A percentile compares a stretch with the other conserved stretches of the same genome.
Conservation (phyloP, 176 grass and related monocot species). For the Cocos nucifera region DNA sequence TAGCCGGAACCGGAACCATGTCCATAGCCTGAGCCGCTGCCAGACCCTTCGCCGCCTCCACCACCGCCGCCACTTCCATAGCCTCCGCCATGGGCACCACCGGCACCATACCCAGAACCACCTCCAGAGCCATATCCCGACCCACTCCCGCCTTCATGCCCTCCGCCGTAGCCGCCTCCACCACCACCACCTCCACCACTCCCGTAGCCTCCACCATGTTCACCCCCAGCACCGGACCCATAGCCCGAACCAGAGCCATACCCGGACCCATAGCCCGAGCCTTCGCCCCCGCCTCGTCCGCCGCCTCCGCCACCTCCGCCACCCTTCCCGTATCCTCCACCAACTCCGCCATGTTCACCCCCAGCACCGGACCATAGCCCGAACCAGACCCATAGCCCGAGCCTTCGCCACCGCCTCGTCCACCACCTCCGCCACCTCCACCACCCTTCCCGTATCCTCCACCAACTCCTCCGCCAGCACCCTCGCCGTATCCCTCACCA, state of each 20-base stretch:
- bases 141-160: neutral
- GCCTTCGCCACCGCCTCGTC: conserved; percentile 7
- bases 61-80: conserved; percentile 7
- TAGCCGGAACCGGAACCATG: neutral
- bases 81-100: conserved; percentile 1
- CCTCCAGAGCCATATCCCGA: neutral
- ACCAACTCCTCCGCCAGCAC: neutral
- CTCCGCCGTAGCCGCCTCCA: neutral
- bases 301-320: conserved; percentile 15
- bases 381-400: conserved; percentile 11
- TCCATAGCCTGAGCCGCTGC: neutral
- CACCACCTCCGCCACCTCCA: conserved; percentile 13
- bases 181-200: conserved; percentile 5
- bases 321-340: conserved; percentile 14
- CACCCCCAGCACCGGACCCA: neutral
- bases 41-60: neutral
- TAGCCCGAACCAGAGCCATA: conserved; percentile 6
- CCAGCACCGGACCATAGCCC: neutral
- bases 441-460: conserved; percentile 18
- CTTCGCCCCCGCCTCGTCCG: conserved; percentile 9
- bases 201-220: conserved; percentile 10
- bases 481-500: neutral
- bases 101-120: conserved; percentile 1
- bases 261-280: conserved; percentile 8
- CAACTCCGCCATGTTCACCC: neutral